Conservation (phyloP, 148 eudicot species). For the Rhododendron henanense region DNA sequence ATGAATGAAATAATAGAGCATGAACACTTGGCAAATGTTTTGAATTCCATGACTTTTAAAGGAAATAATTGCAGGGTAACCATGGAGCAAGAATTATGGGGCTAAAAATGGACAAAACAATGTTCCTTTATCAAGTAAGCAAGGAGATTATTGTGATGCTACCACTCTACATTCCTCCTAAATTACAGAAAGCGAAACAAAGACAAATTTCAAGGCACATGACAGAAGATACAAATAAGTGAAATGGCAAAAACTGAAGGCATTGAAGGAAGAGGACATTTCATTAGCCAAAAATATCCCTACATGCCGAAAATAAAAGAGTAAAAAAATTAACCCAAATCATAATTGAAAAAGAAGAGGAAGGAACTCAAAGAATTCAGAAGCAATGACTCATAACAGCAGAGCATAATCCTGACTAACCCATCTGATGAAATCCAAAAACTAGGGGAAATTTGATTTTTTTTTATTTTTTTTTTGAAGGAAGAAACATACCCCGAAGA, state of each 20-base stretch:
- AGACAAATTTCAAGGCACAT: conserved; percentile 10
- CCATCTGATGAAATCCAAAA: not conserved
- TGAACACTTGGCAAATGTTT: not conserved
- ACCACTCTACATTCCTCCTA: not conserved
- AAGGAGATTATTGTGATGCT: conserved; percentile 1
- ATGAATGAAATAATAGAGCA: not conserved
- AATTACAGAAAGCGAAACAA: conserved; percentile 7
- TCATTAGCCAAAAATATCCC: conserved; percentile 17
- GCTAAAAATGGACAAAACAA: not conserved
- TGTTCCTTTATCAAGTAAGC: not conserved
- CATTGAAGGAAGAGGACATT: conserved; percentile 13
- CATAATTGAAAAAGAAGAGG: not conserved
- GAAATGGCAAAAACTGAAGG: conserved; percentile 13
- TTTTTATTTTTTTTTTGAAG: not conserved
- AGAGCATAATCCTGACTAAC: not conserved
- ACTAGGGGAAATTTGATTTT: not conserved
- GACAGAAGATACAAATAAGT: conserved; percentile 12
- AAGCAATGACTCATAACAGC: not conserved
- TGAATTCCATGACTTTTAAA: not conserved
- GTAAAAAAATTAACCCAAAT: not conserved
- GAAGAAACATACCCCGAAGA: conserved; percentile 65
- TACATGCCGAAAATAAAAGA: not conserved
- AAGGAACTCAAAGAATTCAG: not conserved
- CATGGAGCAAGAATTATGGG: not conserved
- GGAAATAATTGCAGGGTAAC: conserved; percentile 13